Conservation (phyloP, 2,329 filamentous ascomycete species). For the Paecilomyces sp. region DNA sequence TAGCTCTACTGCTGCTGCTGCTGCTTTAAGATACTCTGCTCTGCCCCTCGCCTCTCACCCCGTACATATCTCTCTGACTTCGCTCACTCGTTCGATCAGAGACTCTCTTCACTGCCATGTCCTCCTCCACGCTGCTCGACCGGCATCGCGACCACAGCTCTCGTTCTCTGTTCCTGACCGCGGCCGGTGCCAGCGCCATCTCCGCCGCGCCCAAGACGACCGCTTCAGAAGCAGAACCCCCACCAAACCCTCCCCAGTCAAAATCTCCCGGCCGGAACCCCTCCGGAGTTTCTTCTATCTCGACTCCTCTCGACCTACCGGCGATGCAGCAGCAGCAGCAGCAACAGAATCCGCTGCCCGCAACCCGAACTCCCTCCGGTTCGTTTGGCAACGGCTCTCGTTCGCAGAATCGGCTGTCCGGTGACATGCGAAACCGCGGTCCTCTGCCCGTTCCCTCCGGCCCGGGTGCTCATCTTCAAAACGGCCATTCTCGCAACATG, state of each 20-base stretch:
- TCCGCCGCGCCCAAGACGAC: background rate
- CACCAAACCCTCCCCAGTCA: conserved; percentile 1
- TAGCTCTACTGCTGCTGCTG: background rate
- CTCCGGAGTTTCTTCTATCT: background rate
- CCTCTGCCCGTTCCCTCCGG: conserved; percentile 31
- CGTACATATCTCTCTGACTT: background rate
- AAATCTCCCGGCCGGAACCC: background rate
- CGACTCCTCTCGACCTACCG: conserved; percentile 5
- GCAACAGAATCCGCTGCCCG: conserved; percentile 6
- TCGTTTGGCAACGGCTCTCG: conserved; percentile 14
- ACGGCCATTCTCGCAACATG: conserved; percentile 35
- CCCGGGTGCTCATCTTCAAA: conserved; percentile 23
- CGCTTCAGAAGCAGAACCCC: conserved; percentile 1
- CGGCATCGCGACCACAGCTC: background rate
- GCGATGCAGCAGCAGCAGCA: conserved; percentile 14
- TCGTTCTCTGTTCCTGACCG: background rate
- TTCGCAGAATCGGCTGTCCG: conserved; percentile 19
- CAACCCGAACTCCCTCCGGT: conserved; percentile 12
- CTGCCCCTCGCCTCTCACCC: background rate
- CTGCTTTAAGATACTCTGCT: background rate
- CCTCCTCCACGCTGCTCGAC: background rate
- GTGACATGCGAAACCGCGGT: conserved; percentile 35
- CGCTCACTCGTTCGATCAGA: background rate
- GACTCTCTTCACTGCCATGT: background rate
- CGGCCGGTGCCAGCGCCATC: background rate